A percentile compares a stretch with the other conserved stretches of the same genome.
phyloP scores from a whole-genome alignment of 495 filamentous ascomycete genomes.

The Melanomma pulvis-pyrius region DNA sequence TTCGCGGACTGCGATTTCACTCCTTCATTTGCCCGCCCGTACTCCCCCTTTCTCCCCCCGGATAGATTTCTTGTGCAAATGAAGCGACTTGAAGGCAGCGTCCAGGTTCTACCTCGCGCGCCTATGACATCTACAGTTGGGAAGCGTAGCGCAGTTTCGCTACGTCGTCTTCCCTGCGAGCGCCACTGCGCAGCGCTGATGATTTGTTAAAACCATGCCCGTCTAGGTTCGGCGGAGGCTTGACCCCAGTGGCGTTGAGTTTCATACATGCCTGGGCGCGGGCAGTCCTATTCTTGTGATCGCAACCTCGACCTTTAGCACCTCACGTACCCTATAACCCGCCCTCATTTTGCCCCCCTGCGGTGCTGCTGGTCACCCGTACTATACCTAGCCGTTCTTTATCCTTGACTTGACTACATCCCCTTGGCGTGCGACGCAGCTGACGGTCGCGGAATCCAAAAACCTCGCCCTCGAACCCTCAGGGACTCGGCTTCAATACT shows the following conservation, averaged over 20 bases:
- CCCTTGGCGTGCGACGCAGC: conserved; percentile 11
- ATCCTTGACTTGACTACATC: neutral
- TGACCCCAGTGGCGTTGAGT: neutral
- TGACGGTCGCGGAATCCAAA: conserved; percentile 8
- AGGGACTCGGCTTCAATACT: neutral
- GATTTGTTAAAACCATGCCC: neutral
- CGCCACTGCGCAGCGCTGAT: neutral
- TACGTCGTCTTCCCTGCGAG: neutral
- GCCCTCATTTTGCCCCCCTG: neutral
- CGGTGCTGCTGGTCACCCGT: conserved; percentile 11
- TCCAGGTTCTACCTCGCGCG: neutral
- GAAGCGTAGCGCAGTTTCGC: neutral
- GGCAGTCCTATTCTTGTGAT: neutral
- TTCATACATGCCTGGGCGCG: too few species aligned
- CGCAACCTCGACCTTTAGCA: neutral
- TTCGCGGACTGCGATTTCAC: neutral
- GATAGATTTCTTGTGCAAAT: neutral
- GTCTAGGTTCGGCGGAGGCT: neutral
- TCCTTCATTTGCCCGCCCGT: neutral
- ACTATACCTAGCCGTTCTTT: conserved; percentile 8
- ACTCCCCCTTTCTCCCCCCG: neutral
- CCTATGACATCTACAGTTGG: neutral
- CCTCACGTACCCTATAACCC: neutral
- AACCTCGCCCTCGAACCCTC: neutral
- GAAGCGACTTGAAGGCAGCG: neutral